Evolutionary conservation across 2,329 filamentous ascomycete genomes (phyloP).

Genomic region (Xylariaceae sp.): DNA sequence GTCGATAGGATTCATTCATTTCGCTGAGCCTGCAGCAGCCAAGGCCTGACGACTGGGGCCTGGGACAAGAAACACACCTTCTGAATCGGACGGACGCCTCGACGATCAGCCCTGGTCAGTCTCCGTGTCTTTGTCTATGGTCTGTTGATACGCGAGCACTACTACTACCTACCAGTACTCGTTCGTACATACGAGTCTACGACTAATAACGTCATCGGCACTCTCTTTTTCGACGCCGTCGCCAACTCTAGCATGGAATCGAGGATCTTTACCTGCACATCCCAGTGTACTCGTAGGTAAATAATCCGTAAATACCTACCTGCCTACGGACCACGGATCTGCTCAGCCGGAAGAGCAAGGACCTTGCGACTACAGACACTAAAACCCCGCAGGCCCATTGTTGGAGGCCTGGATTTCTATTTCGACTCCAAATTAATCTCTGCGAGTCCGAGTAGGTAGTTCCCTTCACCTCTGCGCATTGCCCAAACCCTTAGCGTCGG

Average conservation of each 20-base stretch:
- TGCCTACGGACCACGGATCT: background rate
- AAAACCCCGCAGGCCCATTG: conserved; percentile 9
- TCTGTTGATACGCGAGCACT: background rate
- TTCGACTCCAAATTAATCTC: conserved; percentile 5
- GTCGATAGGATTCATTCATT: conserved; percentile 29
- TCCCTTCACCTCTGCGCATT: background rate
- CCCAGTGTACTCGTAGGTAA: no score
- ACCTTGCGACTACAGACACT: background rate
- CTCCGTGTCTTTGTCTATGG: no score
- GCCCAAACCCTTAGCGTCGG: background rate
- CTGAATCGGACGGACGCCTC: background rate
- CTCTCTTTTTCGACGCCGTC: background rate
- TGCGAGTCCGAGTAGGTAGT: no score
- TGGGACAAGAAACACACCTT: background rate
- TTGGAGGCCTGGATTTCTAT: conserved; percentile 11
- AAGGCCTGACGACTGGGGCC: conserved; percentile 1
- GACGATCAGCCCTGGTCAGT: background rate
- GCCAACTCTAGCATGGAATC: no score
- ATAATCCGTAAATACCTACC: conserved; percentile 6
- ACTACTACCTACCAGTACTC: no score
- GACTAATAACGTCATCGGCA: conserved; percentile 13
- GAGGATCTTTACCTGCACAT: no score
- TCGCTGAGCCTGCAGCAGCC: conserved; percentile 14
- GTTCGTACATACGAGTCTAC: no score
- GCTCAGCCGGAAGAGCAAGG: conserved; percentile 17